Evolutionary conservation across 306 rosid species (phyloP).

Genomic region (Fagus crenata): DNA sequence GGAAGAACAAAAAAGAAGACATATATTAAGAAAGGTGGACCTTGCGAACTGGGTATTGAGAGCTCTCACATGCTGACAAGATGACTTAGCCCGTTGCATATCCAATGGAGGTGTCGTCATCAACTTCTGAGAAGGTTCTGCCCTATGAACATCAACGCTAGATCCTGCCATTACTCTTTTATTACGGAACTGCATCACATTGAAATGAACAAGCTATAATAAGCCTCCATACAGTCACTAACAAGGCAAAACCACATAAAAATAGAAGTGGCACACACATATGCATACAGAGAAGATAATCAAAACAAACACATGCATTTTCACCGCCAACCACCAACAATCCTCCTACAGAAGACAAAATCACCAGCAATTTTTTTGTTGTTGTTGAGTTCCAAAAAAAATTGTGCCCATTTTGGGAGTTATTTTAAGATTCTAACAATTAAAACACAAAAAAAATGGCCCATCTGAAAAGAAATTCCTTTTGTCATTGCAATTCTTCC

Average conservation of each 20-base stretch:
- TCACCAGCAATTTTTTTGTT: not conserved
- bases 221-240: slow-evolving; percentile 25
- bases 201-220: slow-evolving; percentile 25
- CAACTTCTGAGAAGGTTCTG: slow-evolving; percentile 66
- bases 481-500: not conserved
- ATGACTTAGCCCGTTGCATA: slow-evolving; percentile 70
- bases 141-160: slow-evolving; percentile 64
- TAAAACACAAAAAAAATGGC: not conserved
- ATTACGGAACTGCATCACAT: slow-evolving; percentile 68
- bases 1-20: not conserved
- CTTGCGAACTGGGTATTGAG: slow-evolving; percentile 96
- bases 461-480: not conserved
- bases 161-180: slow-evolving; percentile 85
- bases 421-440: not conserved
- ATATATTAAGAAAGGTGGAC: slow-evolving; percentile 47
- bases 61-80: slow-evolving; percentile 98
- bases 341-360: not conserved
- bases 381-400: not conserved
- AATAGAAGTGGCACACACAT: not conserved
- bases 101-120: slow-evolving; percentile 51
- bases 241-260: slow-evolving; percentile 8
- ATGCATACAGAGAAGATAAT: not conserved
- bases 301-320: not conserved
- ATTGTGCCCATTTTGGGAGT: not conserved
- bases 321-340: not conserved